Evolutionary conservation across 441 rosid species (phyloP).

Genomic region (Raphanus hybrid): DNA sequence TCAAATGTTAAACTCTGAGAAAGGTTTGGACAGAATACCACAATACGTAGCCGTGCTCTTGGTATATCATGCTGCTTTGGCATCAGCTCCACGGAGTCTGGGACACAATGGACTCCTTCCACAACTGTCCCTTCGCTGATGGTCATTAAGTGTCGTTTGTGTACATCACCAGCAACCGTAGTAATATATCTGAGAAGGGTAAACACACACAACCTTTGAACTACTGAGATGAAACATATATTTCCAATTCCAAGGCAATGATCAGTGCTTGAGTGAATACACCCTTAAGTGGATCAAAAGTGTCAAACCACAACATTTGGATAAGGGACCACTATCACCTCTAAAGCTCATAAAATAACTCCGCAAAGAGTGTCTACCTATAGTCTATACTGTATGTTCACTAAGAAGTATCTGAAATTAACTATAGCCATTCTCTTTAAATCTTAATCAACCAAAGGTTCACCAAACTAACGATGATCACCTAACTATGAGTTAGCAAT

Average conservation of each 20-base stretch:
- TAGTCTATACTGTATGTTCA: neutral
- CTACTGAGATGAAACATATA: constrained; percentile 1
- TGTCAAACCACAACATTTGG: constrained; percentile 13
- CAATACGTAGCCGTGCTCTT: constrained; percentile 78
- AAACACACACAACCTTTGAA: constrained; percentile 6
- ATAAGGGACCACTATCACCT: constrained; percentile 2
- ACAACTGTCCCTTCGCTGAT: constrained; percentile 73
- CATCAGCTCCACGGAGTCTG: constrained; percentile 86
- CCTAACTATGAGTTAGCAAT: constrained; percentile 5
- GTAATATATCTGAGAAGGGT: constrained; percentile 68
- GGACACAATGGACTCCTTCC: constrained; percentile 78
- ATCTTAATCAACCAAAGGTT: neutral
- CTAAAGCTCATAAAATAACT: neutral
- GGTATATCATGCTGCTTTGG: constrained; percentile 72
- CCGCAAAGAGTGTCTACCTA: neutral
- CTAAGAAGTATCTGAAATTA: neutral
- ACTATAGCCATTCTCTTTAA: neutral
- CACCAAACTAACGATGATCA: neutral
- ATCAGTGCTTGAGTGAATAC: constrained; percentile 8
- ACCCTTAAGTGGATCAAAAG: constrained; percentile 5
- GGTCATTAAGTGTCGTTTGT: constrained; percentile 65
- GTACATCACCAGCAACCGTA: constrained; percentile 66
- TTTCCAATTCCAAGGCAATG: neutral
- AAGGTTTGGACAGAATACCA: constrained; percentile 55
- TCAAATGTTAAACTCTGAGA: constrained; percentile 4